Percentiles rank a stretch among this genome's conserved stretches.
Evolutionary conservation across 2,329 filamentous ascomycete genomes (phyloP).

Genomic region (Fusarium begoniae): DNA sequence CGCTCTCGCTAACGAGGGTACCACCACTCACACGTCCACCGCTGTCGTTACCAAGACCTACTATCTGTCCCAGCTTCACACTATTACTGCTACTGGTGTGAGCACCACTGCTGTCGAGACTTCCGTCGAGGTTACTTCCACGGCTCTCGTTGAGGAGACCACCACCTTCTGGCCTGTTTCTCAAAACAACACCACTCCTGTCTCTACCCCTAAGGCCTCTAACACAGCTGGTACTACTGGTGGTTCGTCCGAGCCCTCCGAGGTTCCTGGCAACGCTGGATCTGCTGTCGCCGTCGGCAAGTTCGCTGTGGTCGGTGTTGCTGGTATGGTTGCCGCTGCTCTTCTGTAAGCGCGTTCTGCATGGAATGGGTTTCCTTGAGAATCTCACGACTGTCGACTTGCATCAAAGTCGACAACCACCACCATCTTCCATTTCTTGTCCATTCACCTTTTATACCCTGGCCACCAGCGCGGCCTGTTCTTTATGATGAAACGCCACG

Average conservation of each 20-base stretch:
- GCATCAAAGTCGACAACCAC: constrained; percentile 20
- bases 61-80: constrained; percentile 59
- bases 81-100: constrained; percentile 46
- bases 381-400: constrained; percentile 24
- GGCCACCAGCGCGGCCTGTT: constrained; percentile 27
- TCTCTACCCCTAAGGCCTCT: constrained; percentile 34
- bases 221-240: constrained; percentile 34
- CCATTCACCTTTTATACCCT: constrained; percentile 26
- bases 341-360: constrained; percentile 56
- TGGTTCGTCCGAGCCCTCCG: constrained; percentile 44
- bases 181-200: constrained; percentile 45
- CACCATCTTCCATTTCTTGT: constrained; percentile 33
- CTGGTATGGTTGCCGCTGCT: constrained; percentile 60
- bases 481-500: constrained; percentile 43
- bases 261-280: constrained; percentile 54
- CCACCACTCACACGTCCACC: constrained; percentile 61
- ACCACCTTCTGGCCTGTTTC: constrained; percentile 33
- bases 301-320: constrained; percentile 59
- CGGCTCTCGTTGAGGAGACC: constrained; percentile 25
- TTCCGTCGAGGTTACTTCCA: constrained; percentile 19
- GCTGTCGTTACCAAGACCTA: constrained; percentile 61
- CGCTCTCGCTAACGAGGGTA: constrained; percentile 54
- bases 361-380: neutral
- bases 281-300: constrained; percentile 55
- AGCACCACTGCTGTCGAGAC: constrained; percentile 45